These are phyloP conservation scores for Scheffersomyces parashehatae DNA, from an alignment of 1,139 yeast species.

Conservation along the genomic window DNA sequence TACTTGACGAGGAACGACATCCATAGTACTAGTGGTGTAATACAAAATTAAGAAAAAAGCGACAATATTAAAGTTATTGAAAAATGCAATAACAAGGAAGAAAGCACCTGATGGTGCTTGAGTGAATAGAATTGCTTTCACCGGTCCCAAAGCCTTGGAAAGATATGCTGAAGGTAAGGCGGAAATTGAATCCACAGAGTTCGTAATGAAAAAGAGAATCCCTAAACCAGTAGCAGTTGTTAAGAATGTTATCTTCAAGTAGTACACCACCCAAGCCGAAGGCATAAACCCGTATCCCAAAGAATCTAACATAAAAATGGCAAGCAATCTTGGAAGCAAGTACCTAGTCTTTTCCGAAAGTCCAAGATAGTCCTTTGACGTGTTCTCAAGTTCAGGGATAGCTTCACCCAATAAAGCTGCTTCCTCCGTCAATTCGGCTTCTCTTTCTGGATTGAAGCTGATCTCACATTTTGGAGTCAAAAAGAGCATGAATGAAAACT, in stretches of 20 bases:
- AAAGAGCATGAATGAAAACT: constrained; percentile 53
- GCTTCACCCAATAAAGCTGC: constrained; percentile 3
- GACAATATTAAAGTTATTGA: constrained; percentile 29
- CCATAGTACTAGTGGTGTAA: constrained; percentile 71
- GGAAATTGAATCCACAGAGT: constrained; percentile 59
- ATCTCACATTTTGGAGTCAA: constrained; percentile 61
- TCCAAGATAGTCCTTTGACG: constrained; percentile 13
- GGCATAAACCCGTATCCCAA: constrained; percentile 89
- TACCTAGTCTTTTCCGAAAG: constrained; percentile 33
- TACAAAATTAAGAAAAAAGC: constrained; percentile 55
- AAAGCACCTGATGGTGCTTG: constrained; percentile 79
- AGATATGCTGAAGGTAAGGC: constrained; percentile 72
- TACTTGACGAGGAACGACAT: constrained; percentile 87
- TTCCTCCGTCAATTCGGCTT: constrained; percentile 8
- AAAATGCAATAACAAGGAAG: constrained; percentile 36
- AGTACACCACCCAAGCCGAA: constrained; percentile 83
- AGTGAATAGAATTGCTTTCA: constrained; percentile 70
- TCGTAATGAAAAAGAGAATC: constrained; percentile 59
- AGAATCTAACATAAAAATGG: constrained; percentile 73
- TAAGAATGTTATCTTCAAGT: constrained; percentile 50
- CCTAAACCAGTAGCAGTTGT: constrained; percentile 49
- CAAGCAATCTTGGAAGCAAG: constrained; percentile 41
- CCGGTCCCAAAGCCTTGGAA: constrained; percentile 72
- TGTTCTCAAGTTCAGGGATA: background rate
- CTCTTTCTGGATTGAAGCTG: constrained; percentile 5